Percentiles rank a stretch among this genome's conserved stretches.
Conservation (phyloP, 2,329 filamentous ascomycete genomes). For the Helicocarpus griseus region DNA sequence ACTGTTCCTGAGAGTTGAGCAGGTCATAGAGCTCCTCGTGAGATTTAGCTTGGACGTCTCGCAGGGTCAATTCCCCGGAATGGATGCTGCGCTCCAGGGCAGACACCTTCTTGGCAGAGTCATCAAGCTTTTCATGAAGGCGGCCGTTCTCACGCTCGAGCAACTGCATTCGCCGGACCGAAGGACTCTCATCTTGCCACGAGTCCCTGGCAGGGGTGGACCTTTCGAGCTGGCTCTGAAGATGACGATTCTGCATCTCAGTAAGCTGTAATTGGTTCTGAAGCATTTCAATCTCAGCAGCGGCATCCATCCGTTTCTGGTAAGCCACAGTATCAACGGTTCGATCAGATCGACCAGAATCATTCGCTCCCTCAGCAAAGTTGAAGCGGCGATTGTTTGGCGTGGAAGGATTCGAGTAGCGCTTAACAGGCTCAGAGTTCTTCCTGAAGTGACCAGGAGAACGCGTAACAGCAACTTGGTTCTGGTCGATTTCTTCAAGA, state of each 20-base stretch:
- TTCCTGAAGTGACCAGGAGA: constrained; percentile 64
- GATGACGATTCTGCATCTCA: constrained; percentile 89
- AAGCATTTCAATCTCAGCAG: constrained; percentile 79
- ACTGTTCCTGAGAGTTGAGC: constrained; percentile 86
- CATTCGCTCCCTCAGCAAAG: constrained; percentile 52
- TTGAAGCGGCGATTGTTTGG: constrained; percentile 60
- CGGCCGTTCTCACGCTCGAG: constrained; percentile 85
- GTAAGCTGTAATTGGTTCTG: constrained; percentile 90
- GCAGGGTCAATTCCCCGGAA: constrained; percentile 75
- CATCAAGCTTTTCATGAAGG: constrained; percentile 87
- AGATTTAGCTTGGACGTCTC: constrained; percentile 84
- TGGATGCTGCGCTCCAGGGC: constrained; percentile 77
- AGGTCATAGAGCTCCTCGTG: constrained; percentile 91
- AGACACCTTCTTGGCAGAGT: constrained; percentile 86
- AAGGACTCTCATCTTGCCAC: constrained; percentile 66
- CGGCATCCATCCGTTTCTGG: constrained; percentile 83
- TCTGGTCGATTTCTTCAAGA: constrained; percentile 79
- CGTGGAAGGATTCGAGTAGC: constrained; percentile 66
- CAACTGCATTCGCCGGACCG: constrained; percentile 72
- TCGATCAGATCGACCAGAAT: constrained; percentile 74
- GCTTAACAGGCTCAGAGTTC: constrained; percentile 49
- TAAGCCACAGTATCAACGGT: constrained; percentile 75
- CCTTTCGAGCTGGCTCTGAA: constrained; percentile 77
- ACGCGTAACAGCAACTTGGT: constrained; percentile 61
- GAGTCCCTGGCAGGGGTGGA: constrained; percentile 51